Conservation (phyloP, 768 basidiomycete genomes). For the Trametes cubensis region DNA sequence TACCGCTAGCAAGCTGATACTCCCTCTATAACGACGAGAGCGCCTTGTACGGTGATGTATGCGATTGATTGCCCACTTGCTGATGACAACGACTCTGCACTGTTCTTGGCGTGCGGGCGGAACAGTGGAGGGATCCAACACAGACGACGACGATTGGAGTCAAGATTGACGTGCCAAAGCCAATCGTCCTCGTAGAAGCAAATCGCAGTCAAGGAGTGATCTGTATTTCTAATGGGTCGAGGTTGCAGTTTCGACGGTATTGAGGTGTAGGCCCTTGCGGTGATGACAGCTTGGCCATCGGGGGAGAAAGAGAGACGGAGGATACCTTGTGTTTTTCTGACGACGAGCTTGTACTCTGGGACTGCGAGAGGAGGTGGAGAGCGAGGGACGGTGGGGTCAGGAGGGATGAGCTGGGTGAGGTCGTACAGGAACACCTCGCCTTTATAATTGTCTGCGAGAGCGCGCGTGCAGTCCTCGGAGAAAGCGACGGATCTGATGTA, state of each 20-base stretch:
- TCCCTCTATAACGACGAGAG: too few relatives aligned
- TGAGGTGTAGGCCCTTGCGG: background rate
- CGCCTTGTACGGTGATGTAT: too few relatives aligned
- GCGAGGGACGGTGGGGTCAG: background rate
- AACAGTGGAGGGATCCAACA: background rate
- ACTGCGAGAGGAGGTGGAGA: background rate
- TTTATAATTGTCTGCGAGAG: background rate
- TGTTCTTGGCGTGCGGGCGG: background rate
- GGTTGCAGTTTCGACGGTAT: background rate
- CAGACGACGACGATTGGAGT: background rate
- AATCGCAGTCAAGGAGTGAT: background rate
- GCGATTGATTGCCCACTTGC: too few relatives aligned
- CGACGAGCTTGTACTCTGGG: background rate
- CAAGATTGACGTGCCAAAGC: background rate
- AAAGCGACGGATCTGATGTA: background rate
- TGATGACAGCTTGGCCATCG: background rate
- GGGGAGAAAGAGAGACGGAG: background rate
- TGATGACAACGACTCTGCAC: too few relatives aligned
- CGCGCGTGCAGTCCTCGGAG: background rate
- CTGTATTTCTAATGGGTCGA: background rate
- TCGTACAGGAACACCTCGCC: background rate
- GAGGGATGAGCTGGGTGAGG: background rate
- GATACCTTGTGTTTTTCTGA: background rate
- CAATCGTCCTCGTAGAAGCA: background rate
- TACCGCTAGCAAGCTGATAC: too few relatives aligned